Evolutionary conservation across 2,329 filamentous ascomycete species (phyloP).

Genomic region (Monilinia vaccinii-corymbosi): DNA sequence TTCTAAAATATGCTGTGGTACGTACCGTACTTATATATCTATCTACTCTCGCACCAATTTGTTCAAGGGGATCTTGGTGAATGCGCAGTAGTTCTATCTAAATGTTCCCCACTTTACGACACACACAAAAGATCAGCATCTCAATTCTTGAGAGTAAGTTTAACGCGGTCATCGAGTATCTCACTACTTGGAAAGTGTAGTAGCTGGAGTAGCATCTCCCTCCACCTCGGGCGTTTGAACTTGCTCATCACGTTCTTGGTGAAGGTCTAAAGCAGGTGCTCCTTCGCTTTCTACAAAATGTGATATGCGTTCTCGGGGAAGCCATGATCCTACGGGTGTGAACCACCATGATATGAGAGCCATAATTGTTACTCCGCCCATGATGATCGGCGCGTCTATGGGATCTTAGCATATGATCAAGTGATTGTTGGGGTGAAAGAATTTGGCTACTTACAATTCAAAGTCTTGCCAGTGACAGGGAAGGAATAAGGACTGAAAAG

Average conservation of each 20-base stretch:
- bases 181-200: slow-evolving; percentile 9
- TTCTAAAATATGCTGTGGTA: neutral
- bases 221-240: neutral
- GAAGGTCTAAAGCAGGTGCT: neutral
- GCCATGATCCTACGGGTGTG: slow-evolving; percentile 4
- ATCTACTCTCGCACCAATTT: neutral
- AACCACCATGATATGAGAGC: slow-evolving; percentile 14
- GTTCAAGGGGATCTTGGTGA: neutral
- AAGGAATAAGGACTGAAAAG: slow-evolving; percentile 10
- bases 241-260: neutral
- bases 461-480: slow-evolving; percentile 4
- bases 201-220: neutral
- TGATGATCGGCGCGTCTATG: slow-evolving; percentile 13
- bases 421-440: neutral
- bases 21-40: neutral
- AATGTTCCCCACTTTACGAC: slow-evolving; percentile 1
- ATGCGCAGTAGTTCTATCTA: neutral
- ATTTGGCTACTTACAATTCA: slow-evolving; percentile 1
- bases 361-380: slow-evolving; percentile 13
- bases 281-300: slow-evolving; percentile 10
- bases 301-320: slow-evolving; percentile 9
- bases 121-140: slow-evolving; percentile 2
- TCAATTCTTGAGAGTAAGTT: neutral
- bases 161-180: neutral
- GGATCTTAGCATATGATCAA: neutral